Base-by-base conservation (phyloP, 768 basidiomycete genomes). In the Boletellus ananas region DNA sequence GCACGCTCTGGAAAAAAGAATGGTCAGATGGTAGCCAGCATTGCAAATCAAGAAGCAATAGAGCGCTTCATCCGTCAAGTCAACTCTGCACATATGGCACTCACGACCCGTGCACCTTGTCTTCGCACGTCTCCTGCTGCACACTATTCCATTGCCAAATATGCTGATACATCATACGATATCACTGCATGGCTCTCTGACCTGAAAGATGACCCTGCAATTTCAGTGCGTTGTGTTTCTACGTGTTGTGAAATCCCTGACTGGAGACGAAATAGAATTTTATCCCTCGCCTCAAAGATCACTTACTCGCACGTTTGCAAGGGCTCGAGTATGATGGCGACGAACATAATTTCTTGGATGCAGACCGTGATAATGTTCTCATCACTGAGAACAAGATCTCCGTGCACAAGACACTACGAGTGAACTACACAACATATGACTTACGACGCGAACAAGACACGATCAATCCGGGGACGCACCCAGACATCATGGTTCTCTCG, bases 1-100 rank as follows among this genome's bases (percentile, higher is more conserved):
- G 55, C 45, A 0, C 44, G 60, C 1, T 72, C 73, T 0, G 73
- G 72, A 50, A 75, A 74, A 45, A 66, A 60, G 14, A 49, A 43
- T 64, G 29, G 11, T 0, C 59, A 10, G 36, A 55, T 14, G 35
- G 38, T 4, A 10, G 29, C 1, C 61, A 74, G 47, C 13, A 71
- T 77, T 18, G 61, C 64, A 0, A 46, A 56, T 2, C 60, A 59
- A 12, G 54, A 62, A n/a, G 45, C 54, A 0, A 55, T 64, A 11
- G 48, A 62, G 36, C 16, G 57, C 27, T 27, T 49, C 23, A 25
- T 69, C 42, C 10, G 41, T 43, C 49, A 57, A 43, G 38, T 67
- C 46, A 42, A 56, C 18, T 14, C 17, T 10, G 47, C 39, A n/a
- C 25, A 27, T 4, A 27, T 4, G 8, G 25, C 25, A 8, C n/a